Evolutionary conservation across 768 basidiomycete genomes (phyloP), one percentile per base, ranked within the genome.

Genomic region (Phanerochaete sordida): DNA sequence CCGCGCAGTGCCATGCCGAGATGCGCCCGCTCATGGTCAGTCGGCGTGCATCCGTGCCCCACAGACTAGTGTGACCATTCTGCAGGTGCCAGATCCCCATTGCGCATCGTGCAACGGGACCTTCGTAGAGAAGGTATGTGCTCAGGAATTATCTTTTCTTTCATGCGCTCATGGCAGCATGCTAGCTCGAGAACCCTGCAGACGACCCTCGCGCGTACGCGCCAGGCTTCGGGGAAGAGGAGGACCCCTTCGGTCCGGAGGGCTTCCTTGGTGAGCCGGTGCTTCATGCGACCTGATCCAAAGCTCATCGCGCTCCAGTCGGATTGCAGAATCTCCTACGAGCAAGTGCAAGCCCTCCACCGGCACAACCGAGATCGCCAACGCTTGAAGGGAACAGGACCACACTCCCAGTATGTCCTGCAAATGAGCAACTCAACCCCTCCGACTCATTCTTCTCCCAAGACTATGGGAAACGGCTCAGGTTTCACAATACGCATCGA

Each of bases 21-120:
- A 95, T 92, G 91, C 77, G 88, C 55, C 92, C 93, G 1, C 75
- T 94, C 48, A 92, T 90, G 89, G 91, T 93, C 64, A 44, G 61
- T 60, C 59, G 16, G n/a, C 46, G 13, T 54, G 23, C 23, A 16
- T 33, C 27, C n/a, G 21, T 28, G 39, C 60, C 28, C 56, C 54
- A 43, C 60, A 54, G 33, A 60, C 54, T 26, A 28, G 27, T 61
- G 27, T 57, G 65, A 62, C 62, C 50, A 51, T 26, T 24, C 30
- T 53, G 24, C 68, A 93, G 91, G 81, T 84, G 3, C 91, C 91
- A 43, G 83, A 93, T 75, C 90, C 91, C 13, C 82, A 86, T 46
- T 96, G 93, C 71, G 85, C 92, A 51, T 88, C 86, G 24, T 96
- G 93, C 73, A 79, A 82, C 64, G 81, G 92, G 6, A 80, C 84